Base-by-base conservation (phyloP, 2,329 filamentous ascomycete species). In the Pseudocercospora pini-densiflorae region DNA sequence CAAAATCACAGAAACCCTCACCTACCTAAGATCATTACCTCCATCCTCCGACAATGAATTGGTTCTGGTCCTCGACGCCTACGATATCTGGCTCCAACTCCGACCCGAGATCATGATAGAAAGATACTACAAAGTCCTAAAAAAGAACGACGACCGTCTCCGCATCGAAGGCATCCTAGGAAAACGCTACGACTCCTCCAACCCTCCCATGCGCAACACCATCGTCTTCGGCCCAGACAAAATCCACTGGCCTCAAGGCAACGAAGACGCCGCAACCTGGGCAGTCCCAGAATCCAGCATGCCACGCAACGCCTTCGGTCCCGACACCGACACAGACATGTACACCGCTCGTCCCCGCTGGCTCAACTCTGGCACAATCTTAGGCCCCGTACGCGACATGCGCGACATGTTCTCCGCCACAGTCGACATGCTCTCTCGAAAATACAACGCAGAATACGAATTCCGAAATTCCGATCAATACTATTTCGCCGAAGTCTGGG, bases 81-180 rank as follows among this genome's bases (percentile, higher is more conserved):
- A 87, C 74, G 87, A 91, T 65, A 82, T 88, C 1, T 87, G 88
- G 79, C 87, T 90, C 66, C 89, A 92, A 75, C 79, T 91, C 2
- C 88, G 88, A 0, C 84, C 87, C 2, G 85, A 89, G 49, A 81
- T 90, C 21, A 78, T 91, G 69, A 83, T 92, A 27, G 79, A 85
- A 69, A 84, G 89, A 51, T 92, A 90, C 75, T 86, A 88, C 69
- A 78, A 81, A 14, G 78, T 87, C 16, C 75, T 86, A 19, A 78
- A 81, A n/a, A 81, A 82, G 59, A 85, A 84, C 29, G 87, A 90
- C 68, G 75, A 78, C 40, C 82, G 83, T 27, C 61, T 72, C 14
- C 66, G 64, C 21, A 14, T 58, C 16, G 70, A 74, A 29, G 68
- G 70, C n/a, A 64, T 71, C 16, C 61, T 68, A 16, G 55, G 31